These are phyloP conservation scores for Kodamaea alishanica DNA, from an alignment of 1,139 yeast genomes.

Conservation along the genomic window DNA sequence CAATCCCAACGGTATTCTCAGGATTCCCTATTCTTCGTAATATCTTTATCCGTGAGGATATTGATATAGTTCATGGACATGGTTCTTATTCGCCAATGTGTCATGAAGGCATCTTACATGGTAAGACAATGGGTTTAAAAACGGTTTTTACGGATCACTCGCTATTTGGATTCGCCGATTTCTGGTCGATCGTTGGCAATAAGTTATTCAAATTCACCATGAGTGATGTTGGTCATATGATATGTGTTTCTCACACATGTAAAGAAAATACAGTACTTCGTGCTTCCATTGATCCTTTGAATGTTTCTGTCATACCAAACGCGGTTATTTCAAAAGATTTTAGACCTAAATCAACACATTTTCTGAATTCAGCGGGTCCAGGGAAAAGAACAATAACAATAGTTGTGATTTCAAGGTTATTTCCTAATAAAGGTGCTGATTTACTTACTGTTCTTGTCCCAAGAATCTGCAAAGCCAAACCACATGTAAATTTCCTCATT, in stretches of 20 bases:
- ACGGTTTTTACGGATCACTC: constrained; percentile 97
- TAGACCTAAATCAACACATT: constrained; percentile 42
- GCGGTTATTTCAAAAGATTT: constrained; percentile 89
- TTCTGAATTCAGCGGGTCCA: constrained; percentile 5
- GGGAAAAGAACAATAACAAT: constrained; percentile 52
- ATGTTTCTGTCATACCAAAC: constrained; percentile 90
- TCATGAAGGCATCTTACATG: constrained; percentile 88
- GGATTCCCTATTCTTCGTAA: constrained; percentile 83
- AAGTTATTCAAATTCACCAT: constrained; percentile 79
- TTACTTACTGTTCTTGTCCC: constrained; percentile 84
- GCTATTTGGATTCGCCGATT: constrained; percentile 86
- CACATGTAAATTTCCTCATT: constrained; percentile 70
- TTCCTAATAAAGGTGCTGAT: constrained; percentile 97
- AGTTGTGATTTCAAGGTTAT: constrained; percentile 85
- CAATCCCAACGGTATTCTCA: constrained; percentile 86
- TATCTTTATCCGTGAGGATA: constrained; percentile 77
- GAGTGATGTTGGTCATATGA: constrained; percentile 86
- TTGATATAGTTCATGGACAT: constrained; percentile 92
- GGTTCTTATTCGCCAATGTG: constrained; percentile 85
- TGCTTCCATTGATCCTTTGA: constrained; percentile 73
- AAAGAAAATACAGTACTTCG: constrained; percentile 92
- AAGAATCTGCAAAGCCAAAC: constrained; percentile 61
- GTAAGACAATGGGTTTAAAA: constrained; percentile 84
- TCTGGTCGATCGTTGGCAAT: constrained; percentile 80
- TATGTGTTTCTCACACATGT: constrained; percentile 95